These are phyloP conservation scores for Fusarium cicatricum DNA, from an alignment of 2,329 filamentous ascomycete genomes.

Conservation along the genomic window DNA sequence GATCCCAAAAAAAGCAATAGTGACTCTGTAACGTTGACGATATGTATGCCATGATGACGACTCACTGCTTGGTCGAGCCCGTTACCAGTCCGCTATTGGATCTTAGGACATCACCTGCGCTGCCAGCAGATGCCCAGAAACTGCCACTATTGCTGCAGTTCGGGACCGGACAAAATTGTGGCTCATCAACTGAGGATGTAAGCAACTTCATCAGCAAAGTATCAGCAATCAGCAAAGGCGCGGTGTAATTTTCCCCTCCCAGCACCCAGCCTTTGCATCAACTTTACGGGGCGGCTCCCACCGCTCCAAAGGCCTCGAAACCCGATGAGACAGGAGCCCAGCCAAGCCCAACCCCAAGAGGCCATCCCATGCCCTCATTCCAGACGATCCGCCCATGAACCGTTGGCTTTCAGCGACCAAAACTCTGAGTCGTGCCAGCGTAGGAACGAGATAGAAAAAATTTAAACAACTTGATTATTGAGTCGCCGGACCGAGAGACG, in stretches of 20 bases:
- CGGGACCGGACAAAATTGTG: neutral
- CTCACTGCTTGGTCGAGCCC: conserved; percentile 22
- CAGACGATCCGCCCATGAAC: conserved; percentile 20
- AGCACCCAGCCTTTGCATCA: no score
- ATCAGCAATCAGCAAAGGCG: no score
- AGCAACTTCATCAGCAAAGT: conserved; percentile 3
- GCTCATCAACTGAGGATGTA: neutral
- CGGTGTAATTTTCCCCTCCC: no score
- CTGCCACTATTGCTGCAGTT: conserved; percentile 10
- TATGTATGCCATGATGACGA: conserved; percentile 29
- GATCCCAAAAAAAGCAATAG: conserved; percentile 28
- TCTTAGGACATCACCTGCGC: conserved; percentile 25
- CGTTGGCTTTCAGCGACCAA: conserved; percentile 30
- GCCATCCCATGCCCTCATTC: conserved; percentile 32
- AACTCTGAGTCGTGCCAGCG: conserved; percentile 15
- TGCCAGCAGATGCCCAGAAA: conserved; percentile 13
- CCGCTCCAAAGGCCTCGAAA: no score
- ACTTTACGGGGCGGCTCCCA: no score
- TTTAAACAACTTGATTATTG: neutral
- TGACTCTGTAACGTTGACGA: conserved; percentile 12
- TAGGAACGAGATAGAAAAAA: conserved; percentile 1
- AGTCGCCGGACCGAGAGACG: conserved; percentile 6
- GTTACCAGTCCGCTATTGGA: conserved; percentile 23
- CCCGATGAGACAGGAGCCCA: neutral
- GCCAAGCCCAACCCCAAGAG: conserved; percentile 8